Evolutionary conservation across 2,329 filamentous ascomycete species (phyloP), one percentile per base, ranked within the genome.

Genomic region (Colletotrichum sp.): DNA sequence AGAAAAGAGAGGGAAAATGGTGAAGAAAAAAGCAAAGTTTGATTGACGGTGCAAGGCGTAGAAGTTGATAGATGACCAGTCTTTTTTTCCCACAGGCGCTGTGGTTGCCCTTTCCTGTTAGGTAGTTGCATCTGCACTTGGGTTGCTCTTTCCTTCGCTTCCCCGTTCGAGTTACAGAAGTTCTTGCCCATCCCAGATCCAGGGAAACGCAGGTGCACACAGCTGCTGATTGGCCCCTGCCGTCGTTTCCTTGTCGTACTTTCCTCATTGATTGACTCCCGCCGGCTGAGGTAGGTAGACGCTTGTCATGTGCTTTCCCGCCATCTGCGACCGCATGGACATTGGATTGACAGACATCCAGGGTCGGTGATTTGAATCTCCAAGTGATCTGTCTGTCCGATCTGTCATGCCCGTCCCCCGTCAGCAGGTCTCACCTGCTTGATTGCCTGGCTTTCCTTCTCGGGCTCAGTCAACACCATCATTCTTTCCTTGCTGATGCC

Each of bases 31-130:
- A 39, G 68, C 28, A 72, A 75, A 12, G 69, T 59, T 60, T 71
- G 60, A 71, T 71, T 71, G 67, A 71, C 26, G 55, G 36, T 34
- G 55, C 21, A 39, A 36, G 72, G 69, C 55, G 39, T 44, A 67
- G 68, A 75, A 75, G 69, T 72, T 75, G 72, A 75, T 62, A 75
- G 34, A 62, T 75, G 72, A 75, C 63, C 3, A 36, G 26, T 68
- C 28, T 32, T 55, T 71, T 49, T 62, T 18, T 32, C 5, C 8
- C 63, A 36, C 28, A 16, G 39, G 15, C 21, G 60, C 60, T 39
- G 9, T 63, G 60, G 30, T 26, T 30, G 21, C 34, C 63, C 16
- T 36, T 66, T 32, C 21, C 34, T 60, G 39, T 44, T 44, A n/a
- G 39, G 39, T 44, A 39, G 15, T 39, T 44, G 39, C 39, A 44